Evolutionary conservation across 2,329 filamentous ascomycete species (phyloP).

Genomic region (Trichoderma brevicompactum): DNA sequence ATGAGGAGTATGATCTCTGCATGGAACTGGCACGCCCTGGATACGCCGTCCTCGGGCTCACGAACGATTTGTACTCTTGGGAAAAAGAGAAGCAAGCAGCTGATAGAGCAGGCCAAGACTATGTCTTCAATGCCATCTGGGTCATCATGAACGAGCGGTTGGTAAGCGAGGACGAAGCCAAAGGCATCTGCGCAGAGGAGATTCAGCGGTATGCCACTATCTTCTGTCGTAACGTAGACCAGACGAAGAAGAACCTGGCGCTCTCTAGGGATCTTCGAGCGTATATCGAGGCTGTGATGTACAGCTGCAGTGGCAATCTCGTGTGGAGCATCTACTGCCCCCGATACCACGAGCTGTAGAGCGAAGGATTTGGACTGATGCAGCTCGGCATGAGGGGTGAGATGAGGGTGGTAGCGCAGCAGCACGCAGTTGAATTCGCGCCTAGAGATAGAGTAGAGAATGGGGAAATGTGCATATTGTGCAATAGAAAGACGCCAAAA

Average conservation of each 20-base stretch:
- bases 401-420: slow-evolving; percentile 13
- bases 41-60: slow-evolving; percentile 7
- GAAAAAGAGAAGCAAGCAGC: slow-evolving; percentile 1
- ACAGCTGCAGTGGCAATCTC: slow-evolving; percentile 10
- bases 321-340: slow-evolving; percentile 17
- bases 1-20: background rate
- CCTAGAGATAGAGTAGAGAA: background rate
- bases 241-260: slow-evolving; percentile 2
- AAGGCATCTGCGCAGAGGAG: slow-evolving; percentile 8
- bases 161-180: background rate
- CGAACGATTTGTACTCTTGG: slow-evolving; percentile 4
- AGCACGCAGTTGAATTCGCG: background rate
- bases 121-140: slow-evolving; percentile 16
- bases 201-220: slow-evolving; percentile 1
- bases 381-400: too few relatives aligned
- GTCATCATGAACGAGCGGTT: slow-evolving; percentile 7
- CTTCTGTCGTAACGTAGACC: background rate
- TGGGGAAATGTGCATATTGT: too few relatives aligned
- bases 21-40: slow-evolving; percentile 5
- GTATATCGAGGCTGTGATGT: slow-evolving; percentile 11
- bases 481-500: too few relatives aligned
- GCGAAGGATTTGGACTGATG: background rate
- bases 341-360: background rate
- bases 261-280: background rate
- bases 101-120: background rate